These are phyloP conservation scores for Monotropa hypopitys DNA, from an alignment of 179 eudicot species.

Conservation along the genomic window DNA sequence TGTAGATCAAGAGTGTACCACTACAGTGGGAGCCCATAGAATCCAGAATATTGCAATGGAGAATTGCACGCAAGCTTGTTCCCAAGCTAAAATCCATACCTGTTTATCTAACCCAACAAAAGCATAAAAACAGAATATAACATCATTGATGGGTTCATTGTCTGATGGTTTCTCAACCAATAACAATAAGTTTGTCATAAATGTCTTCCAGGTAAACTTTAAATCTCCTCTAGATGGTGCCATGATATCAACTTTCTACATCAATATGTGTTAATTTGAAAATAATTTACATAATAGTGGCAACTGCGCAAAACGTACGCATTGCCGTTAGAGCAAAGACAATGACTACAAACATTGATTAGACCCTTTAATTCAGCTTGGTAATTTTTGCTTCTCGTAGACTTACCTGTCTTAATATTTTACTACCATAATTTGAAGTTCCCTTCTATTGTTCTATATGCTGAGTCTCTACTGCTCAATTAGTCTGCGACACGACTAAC, in stretches of 20 bases:
- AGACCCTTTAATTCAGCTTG: background rate
- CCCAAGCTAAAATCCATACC: conserved; percentile 63
- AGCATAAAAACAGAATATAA: background rate
- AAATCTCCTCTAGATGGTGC: background rate
- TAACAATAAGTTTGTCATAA: background rate
- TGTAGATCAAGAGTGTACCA: conserved; percentile 32
- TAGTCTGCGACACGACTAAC: too few species aligned
- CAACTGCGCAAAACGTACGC: background rate
- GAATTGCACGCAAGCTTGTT: conserved; percentile 73
- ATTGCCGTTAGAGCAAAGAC: background rate
- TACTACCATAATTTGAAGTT: background rate
- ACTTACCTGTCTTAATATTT: background rate
- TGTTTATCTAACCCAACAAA: conserved; percentile 43
- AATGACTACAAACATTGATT: background rate
- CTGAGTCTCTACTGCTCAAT: background rate
- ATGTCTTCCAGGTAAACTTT: background rate
- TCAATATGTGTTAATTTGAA: background rate
- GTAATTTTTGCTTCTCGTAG: background rate
- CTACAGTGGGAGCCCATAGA: conserved; percentile 77
- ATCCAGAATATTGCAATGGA: conserved; percentile 70
- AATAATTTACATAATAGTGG: background rate
- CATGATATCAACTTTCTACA: background rate
- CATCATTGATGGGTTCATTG: background rate
- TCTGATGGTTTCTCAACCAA: conserved; percentile 3
- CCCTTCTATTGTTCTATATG: background rate